Base-by-base conservation (phyloP, 495 filamentous ascomycete species). In the Cetradonia linearis region DNA sequence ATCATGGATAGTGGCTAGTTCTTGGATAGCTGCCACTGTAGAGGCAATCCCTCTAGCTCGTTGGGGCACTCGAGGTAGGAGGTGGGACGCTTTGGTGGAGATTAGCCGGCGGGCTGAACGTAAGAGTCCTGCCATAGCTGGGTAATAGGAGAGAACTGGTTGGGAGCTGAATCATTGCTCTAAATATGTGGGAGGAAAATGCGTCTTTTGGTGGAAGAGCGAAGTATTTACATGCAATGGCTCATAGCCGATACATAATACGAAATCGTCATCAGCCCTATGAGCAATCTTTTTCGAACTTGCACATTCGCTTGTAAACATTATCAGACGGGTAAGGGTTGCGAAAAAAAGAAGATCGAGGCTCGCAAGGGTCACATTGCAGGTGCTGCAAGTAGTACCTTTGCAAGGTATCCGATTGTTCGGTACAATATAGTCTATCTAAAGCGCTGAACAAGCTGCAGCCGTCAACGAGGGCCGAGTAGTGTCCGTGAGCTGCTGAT, bases 101-200 rank as follows among this genome's bases (percentile, higher is more conserved):
- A 14, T 62, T 28, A 57, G 25, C 44, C 46, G 44, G 33, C 54
- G 31, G 25, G 44, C 49, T 20, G 55, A 53, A 20, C 52, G 71
- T 65, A 71, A 72, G 0, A 61, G 30, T 28, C 20, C 31, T 37
- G 42, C 59, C 59, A 61, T 61, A 20, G 34, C 28, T 44, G 9
- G 34, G 20, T 34, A 5, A 2, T 6, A 1, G 33, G 14, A 25
- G 50, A 3, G 36, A 6, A 18, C 20, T 16, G 4, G 23, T n/a
- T 60, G n/a, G 28, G 31, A 37, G 27, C 33, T 13, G 6, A 11
- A 48, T 23, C 59, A 61, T 61, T 5, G 14, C 40, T 55, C 8
- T 13, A 6, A 27, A 33, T 16, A 0, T 23, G 37, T 52, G 2
- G 5, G n/a, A n/a, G n/a, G n/a, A n/a, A n/a, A n/a, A n/a, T n/a